phyloP scores from a whole-genome alignment of 2,329 filamentous ascomycete genomes.

The Curvularia spicifera region DNA sequence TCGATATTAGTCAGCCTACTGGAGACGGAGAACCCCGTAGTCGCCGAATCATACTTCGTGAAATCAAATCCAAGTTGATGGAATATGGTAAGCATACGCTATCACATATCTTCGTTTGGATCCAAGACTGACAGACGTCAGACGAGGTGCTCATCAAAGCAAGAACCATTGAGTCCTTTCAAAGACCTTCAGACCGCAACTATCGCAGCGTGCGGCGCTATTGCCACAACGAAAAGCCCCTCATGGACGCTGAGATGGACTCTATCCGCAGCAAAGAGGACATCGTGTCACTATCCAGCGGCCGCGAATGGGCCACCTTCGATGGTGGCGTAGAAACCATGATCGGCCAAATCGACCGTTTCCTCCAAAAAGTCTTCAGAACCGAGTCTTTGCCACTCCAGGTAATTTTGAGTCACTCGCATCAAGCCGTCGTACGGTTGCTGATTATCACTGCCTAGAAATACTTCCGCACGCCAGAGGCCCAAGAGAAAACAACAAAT shows the following conservation, averaged over 20 bases:
- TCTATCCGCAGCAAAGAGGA: conserved; percentile 53
- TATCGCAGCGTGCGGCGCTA: conserved; percentile 50
- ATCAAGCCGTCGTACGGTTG: background rate
- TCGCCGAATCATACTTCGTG: conserved; percentile 36
- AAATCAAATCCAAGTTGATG: conserved; percentile 44
- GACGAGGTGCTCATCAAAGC: conserved; percentile 52
- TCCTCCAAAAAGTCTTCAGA: conserved; percentile 32
- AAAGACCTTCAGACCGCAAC: conserved; percentile 50
- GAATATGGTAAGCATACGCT: conserved; percentile 41
- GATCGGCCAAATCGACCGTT: conserved; percentile 35
- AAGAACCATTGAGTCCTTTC: conserved; percentile 46
- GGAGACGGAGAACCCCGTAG: conserved; percentile 27
- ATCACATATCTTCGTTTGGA: background rate
- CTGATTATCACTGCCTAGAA: conserved; percentile 27
- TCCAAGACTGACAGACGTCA: conserved; percentile 10
- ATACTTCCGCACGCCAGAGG: conserved; percentile 50
- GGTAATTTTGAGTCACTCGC: conserved; percentile 16
- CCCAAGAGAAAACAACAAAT: conserved; percentile 47
- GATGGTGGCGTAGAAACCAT: conserved; percentile 50
- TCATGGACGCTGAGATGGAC: conserved; percentile 46
- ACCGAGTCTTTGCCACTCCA: conserved; percentile 33
- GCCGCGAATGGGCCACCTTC: conserved; percentile 52
- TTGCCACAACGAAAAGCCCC: conserved; percentile 45
- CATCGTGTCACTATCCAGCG: conserved; percentile 48
- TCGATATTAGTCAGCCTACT: conserved; percentile 29